Evolutionary conservation across 805 yeast genomes (phyloP).

Genomic region (Clavispora santaluciae): DNA sequence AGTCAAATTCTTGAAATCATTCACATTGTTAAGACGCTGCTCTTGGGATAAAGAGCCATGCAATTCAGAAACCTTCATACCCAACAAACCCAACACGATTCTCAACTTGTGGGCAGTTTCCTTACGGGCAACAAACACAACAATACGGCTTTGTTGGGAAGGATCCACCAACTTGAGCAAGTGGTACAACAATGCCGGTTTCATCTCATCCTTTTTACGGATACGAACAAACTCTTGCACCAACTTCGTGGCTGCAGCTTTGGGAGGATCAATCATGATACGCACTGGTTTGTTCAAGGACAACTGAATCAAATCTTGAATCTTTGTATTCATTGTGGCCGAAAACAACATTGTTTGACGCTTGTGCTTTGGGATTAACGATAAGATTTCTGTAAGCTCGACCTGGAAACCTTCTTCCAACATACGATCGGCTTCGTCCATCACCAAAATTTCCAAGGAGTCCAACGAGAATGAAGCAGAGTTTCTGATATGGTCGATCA

Average conservation of each 20-base stretch:
- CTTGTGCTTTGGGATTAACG: constrained; percentile 74
- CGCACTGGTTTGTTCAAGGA: constrained; percentile 88
- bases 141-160: constrained; percentile 62
- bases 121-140: constrained; percentile 88
- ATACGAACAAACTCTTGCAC: constrained; percentile 93
- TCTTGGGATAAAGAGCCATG: constrained; percentile 87
- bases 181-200: constrained; percentile 77
- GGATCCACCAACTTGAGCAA: constrained; percentile 65
- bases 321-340: constrained; percentile 95
- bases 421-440: constrained; percentile 99
- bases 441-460: constrained; percentile 82
- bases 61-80: constrained; percentile 71
- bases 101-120: constrained; percentile 86
- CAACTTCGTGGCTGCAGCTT: constrained; percentile 86
- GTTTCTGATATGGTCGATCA: constrained; percentile 93
- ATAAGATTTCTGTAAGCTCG: constrained; percentile 85
- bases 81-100: constrained; percentile 67
- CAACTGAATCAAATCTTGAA: constrained; percentile 80
- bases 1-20: constrained; percentile 71
- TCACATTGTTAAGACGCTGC: constrained; percentile 83
- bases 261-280: constrained; percentile 95
- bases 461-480: constrained; percentile 91
- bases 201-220: constrained; percentile 78
- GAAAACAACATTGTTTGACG: constrained; percentile 93
- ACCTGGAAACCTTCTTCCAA: constrained; percentile 97